These are phyloP conservation scores for Exophiala mesophila DNA, from an alignment of 2,329 filamentous ascomycete species.

Conservation along the genomic window DNA sequence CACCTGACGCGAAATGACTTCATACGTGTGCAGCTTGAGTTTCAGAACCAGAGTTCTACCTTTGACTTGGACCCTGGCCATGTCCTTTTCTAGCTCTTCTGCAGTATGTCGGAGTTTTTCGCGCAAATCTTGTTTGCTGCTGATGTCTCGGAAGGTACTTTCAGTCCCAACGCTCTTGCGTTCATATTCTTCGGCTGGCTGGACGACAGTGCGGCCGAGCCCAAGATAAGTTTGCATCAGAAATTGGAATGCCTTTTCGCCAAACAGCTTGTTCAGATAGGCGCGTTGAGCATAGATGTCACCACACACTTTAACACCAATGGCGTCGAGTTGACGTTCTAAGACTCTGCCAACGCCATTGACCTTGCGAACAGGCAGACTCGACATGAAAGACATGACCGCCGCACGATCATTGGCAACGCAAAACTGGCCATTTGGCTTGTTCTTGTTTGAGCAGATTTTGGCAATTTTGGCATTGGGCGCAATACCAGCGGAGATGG, in stretches of 20 bases:
- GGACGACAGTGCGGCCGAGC: slow-evolving; percentile 75
- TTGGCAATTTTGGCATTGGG: slow-evolving; percentile 92
- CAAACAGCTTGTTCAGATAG: slow-evolving; percentile 72
- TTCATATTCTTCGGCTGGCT: slow-evolving; percentile 83
- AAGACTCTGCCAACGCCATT: slow-evolving; percentile 94
- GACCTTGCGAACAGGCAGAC: slow-evolving; percentile 80
- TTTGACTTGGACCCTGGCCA: slow-evolving; percentile 74
- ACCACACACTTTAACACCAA: slow-evolving; percentile 82
- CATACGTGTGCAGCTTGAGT: slow-evolving; percentile 89
- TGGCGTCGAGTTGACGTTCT: slow-evolving; percentile 80
- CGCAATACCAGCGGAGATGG: slow-evolving; percentile 89
- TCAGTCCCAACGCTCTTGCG: slow-evolving; percentile 93
- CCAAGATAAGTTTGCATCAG: slow-evolving; percentile 79
- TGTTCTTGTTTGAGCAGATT: slow-evolving; percentile 92
- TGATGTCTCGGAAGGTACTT: slow-evolving; percentile 80
- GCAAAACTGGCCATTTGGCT: slow-evolving; percentile 87
- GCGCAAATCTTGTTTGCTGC: slow-evolving; percentile 61
- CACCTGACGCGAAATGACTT: slow-evolving; percentile 79
- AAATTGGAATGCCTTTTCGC: slow-evolving; percentile 86
- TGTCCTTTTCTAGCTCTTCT: slow-evolving; percentile 79
- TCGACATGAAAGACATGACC: slow-evolving; percentile 81
- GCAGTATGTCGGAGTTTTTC: slow-evolving; percentile 77
- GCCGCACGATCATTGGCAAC: slow-evolving; percentile 65
- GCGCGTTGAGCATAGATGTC: slow-evolving; percentile 76
- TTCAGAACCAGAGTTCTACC: slow-evolving; percentile 89